Evolutionary conservation across 306 rosid species (phyloP).

Genomic region (Lathyrus sativus): DNA sequence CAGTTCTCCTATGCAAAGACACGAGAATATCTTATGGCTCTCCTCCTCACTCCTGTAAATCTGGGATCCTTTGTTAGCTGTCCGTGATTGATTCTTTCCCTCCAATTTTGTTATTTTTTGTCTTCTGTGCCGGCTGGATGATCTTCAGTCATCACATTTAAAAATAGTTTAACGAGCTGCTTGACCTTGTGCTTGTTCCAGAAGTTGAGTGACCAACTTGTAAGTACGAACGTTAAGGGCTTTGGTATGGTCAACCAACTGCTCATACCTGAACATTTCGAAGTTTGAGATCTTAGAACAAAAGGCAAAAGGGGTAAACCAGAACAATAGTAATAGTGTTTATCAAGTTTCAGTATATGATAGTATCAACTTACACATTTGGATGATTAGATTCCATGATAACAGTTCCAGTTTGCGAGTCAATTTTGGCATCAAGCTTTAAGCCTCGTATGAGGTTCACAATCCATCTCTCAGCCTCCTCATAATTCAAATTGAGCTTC

Average conservation of each 20-base stretch:
- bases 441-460: conserved; percentile 73
- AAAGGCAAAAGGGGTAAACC: not conserved
- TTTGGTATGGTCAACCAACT: conserved; percentile 84
- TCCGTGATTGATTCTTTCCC: not conserved
- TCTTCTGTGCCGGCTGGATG: not conserved
- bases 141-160: not conserved
- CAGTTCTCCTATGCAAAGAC: not conserved
- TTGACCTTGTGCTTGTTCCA: conserved; percentile 71
- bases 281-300: not conserved
- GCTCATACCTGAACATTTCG: conserved; percentile 69
- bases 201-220: conserved; percentile 71
- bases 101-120: not conserved
- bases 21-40: not conserved
- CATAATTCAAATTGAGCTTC: conserved; percentile 83
- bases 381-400: conserved; percentile 84
- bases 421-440: conserved; percentile 87
- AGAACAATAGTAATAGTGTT: not conserved
- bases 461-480: conserved; percentile 97
- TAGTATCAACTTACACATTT: conserved; percentile 67
- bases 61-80: not conserved
- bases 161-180: conserved; percentile 51
- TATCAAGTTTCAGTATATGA: not conserved
- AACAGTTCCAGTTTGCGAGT: conserved; percentile 72
- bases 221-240: conserved; percentile 75
- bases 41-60: not conserved